Percentiles rank a stretch among this genome's conserved stretches.
phyloP scores from a whole-genome alignment of 345 rosid species.

The Firmiana major region DNA sequence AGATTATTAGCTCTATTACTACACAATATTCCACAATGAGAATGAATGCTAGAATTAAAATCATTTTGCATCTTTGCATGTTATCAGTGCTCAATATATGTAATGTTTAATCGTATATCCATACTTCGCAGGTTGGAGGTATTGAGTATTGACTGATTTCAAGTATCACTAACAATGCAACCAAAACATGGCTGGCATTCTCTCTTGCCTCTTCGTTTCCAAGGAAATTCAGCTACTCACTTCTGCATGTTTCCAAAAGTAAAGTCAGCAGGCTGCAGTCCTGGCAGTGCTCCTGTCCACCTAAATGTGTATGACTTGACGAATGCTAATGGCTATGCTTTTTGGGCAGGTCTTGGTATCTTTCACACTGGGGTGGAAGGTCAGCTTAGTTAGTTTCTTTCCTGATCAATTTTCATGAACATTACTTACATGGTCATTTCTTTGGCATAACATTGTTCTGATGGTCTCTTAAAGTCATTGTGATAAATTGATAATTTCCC shows the following conservation, averaged over 20 bases:
- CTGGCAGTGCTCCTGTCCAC: conserved; percentile 53
- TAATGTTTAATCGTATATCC: background rate
- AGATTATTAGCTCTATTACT: background rate
- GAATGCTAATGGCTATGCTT: conserved; percentile 51
- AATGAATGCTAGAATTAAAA: background rate
- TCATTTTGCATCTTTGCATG: background rate
- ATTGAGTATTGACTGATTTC: conserved; percentile 17
- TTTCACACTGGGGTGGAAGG: conserved; percentile 81
- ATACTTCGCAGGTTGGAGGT: conserved; percentile 33
- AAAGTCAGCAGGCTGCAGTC: conserved; percentile 38
- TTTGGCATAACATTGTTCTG: background rate
- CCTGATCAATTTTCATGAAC: background rate
- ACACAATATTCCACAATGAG: background rate
- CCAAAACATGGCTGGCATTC: conserved; percentile 41
- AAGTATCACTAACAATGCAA: conserved; percentile 28
- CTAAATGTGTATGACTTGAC: conserved; percentile 74
- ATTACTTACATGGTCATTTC: background rate
- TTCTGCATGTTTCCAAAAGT: conserved; percentile 55
- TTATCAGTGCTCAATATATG: background rate
- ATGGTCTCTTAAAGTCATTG: background rate
- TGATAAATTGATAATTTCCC: background rate
- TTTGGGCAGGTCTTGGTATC: conserved; percentile 75
- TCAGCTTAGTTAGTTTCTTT: conserved; percentile 8
- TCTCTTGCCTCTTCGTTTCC: conserved; percentile 29
- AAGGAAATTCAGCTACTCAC: conserved; percentile 34